phyloP scores from a whole-genome alignment of 805 yeast genomes.

The Hanseniaspora nectarophila region DNA sequence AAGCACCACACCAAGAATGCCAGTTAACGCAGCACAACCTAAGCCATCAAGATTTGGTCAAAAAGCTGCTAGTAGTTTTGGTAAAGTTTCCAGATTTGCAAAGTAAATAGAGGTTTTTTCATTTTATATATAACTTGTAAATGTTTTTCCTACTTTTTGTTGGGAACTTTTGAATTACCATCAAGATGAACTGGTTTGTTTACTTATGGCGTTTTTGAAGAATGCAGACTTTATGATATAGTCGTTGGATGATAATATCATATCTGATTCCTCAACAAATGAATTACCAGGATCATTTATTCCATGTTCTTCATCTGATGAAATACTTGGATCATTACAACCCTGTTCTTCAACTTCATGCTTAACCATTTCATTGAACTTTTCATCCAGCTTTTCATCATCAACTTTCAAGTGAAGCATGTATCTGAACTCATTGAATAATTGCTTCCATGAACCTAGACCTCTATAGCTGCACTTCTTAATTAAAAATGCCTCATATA shows the following conservation, averaged over 20 bases:
- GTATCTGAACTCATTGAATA: neutral
- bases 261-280: neutral
- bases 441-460: neutral
- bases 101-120: neutral
- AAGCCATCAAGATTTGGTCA: neutral
- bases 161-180: neutral
- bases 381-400: neutral
- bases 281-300: too few relatives aligned
- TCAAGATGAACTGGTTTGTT: neutral
- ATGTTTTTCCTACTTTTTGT: neutral
- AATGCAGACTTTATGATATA: neutral
- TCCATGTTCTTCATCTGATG: too few relatives aligned
- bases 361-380: too few relatives aligned
- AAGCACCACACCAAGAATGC: neutral
- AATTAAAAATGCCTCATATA: neutral
- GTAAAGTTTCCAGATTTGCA: neutral
- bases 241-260: neutral
- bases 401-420: conserved; percentile 3
- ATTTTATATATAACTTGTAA: neutral
- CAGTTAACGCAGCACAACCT: neutral
- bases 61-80: neutral
- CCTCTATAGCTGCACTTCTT: conserved; percentile 7
- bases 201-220: neutral
- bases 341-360: too few relatives aligned
- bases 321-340: too few relatives aligned